phyloP scores from a whole-genome alignment of 208 protist species.

The Crithidia expoeki region DNA sequence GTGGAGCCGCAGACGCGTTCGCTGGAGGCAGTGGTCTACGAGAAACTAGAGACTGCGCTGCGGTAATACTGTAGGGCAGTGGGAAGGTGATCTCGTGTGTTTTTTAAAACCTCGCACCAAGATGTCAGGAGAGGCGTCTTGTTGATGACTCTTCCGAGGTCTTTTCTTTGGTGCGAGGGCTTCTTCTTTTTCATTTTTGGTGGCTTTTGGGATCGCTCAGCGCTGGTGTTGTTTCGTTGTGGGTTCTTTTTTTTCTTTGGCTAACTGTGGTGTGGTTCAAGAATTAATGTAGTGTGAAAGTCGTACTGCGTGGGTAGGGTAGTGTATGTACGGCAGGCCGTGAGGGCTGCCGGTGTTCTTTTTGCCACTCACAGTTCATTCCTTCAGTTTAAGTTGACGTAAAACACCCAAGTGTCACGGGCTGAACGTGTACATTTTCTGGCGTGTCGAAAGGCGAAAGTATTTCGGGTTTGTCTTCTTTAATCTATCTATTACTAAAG shows the following conservation, averaged over 20 bases:
- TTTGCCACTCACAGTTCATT: no score
- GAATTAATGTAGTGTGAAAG: not conserved
- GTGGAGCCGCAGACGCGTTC: constrained; percentile 79
- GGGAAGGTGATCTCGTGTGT: no score
- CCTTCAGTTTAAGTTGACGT: no score
- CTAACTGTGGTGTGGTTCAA: not conserved
- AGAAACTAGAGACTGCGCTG: constrained; percentile 70
- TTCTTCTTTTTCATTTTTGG: no score
- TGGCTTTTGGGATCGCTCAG: no score
- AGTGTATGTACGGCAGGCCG: no score
- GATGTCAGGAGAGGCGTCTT: no score
- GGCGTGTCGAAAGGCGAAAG: not conserved
- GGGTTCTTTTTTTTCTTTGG: constrained; percentile 6
- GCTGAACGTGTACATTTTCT: not conserved
- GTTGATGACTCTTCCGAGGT: no score
- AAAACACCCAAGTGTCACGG: not conserved
- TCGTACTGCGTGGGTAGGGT: not conserved
- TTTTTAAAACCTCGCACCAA: no score
- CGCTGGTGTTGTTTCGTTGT: not conserved
- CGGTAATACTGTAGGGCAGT: constrained; percentile 7
- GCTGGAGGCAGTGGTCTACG: constrained; percentile 72
- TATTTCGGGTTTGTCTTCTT: not conserved
- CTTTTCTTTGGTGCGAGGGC: no score
- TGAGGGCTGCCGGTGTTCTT: not conserved
- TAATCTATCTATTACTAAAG: constrained; percentile 4